A percentile compares a stretch with the other conserved stretches of the same genome.
These are phyloP conservation scores for Colletotrichum spinosum DNA, from an alignment of 2,329 filamentous ascomycete genomes.

Conservation along the genomic window DNA sequence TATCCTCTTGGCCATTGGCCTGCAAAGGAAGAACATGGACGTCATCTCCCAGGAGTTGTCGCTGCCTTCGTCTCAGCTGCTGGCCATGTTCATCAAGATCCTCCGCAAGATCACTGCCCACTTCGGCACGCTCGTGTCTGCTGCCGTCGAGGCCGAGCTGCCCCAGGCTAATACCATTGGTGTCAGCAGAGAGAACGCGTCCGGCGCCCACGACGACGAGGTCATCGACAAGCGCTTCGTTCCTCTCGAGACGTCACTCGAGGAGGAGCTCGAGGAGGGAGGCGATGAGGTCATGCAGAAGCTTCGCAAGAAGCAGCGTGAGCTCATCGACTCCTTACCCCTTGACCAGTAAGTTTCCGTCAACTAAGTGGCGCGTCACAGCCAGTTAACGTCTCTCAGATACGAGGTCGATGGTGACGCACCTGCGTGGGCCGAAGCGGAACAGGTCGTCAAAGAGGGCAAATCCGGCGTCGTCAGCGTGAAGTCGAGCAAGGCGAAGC, in stretches of 20 bases:
- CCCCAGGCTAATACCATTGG: slow-evolving; percentile 68
- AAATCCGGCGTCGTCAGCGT: slow-evolving; percentile 79
- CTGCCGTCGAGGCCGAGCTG: slow-evolving; percentile 76
- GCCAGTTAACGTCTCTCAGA: slow-evolving; percentile 49
- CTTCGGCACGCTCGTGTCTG: slow-evolving; percentile 80
- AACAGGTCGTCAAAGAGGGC: slow-evolving; percentile 78
- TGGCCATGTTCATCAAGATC: slow-evolving; percentile 98
- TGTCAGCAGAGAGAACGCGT: slow-evolving; percentile 69
- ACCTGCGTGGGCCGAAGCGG: slow-evolving; percentile 75
- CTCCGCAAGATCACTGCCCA: slow-evolving; percentile 86
- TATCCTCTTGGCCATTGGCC: slow-evolving; percentile 88
- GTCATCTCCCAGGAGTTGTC: slow-evolving; percentile 82
- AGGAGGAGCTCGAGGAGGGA: slow-evolving; percentile 87
- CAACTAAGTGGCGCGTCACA: neutral
- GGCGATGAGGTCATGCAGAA: slow-evolving; percentile 80
- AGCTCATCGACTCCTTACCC: slow-evolving; percentile 90
- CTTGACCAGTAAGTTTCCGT: slow-evolving; percentile 78
- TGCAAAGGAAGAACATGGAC: slow-evolving; percentile 91
- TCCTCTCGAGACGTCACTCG: slow-evolving; percentile 76
- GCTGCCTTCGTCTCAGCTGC: slow-evolving; percentile 79
- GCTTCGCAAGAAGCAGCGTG: slow-evolving; percentile 83
- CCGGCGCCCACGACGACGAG: slow-evolving; percentile 77
- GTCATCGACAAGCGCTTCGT: slow-evolving; percentile 73
- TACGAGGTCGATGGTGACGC: slow-evolving; percentile 74
- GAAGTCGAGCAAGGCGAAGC: slow-evolving; percentile 80